These are phyloP conservation scores for Hippophae tibetana DNA, from an alignment of 306 rosid species.

Conservation along the genomic window DNA sequence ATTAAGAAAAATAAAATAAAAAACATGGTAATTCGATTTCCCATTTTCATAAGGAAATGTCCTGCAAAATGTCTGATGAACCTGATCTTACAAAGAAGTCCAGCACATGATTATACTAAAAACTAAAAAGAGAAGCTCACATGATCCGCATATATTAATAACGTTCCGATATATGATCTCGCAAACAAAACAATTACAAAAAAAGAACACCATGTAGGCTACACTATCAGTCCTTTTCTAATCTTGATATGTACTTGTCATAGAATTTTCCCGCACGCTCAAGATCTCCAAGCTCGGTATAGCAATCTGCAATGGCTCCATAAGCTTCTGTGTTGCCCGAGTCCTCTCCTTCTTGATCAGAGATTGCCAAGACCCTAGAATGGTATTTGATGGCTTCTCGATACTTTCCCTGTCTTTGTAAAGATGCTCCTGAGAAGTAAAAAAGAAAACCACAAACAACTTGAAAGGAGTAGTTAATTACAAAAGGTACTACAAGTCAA, in stretches of 20 bases:
- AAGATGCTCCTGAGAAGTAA: slow-evolving; percentile 62
- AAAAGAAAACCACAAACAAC: neutral
- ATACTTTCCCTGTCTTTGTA: slow-evolving; percentile 85
- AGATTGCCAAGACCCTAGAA: slow-evolving; percentile 69
- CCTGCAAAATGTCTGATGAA: too few species aligned
- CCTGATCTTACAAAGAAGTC: too few species aligned
- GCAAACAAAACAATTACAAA: neutral
- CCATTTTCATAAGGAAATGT: too few species aligned
- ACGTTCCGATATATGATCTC: neutral
- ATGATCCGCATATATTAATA: neutral
- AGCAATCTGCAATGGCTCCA: slow-evolving; percentile 97
- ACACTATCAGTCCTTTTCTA: slow-evolving; percentile 56
- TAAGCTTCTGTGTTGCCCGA: slow-evolving; percentile 90
- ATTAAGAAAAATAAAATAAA: too few species aligned
- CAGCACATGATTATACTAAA: too few species aligned
- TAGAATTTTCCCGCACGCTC: slow-evolving; percentile 75
- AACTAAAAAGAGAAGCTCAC: neutral
- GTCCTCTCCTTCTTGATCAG: slow-evolving; percentile 73
- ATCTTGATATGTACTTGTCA: slow-evolving; percentile 64
- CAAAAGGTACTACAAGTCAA: too few species aligned
- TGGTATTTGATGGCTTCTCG: slow-evolving; percentile 80
- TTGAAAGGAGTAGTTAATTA: neutral
- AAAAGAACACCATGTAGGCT: too few species aligned
- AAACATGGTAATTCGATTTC: too few species aligned
- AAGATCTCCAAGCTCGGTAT: slow-evolving; percentile 94